Base-by-base conservation (phyloP, 1,139 yeast genomes). In the Diutina pseudorugosa region DNA sequence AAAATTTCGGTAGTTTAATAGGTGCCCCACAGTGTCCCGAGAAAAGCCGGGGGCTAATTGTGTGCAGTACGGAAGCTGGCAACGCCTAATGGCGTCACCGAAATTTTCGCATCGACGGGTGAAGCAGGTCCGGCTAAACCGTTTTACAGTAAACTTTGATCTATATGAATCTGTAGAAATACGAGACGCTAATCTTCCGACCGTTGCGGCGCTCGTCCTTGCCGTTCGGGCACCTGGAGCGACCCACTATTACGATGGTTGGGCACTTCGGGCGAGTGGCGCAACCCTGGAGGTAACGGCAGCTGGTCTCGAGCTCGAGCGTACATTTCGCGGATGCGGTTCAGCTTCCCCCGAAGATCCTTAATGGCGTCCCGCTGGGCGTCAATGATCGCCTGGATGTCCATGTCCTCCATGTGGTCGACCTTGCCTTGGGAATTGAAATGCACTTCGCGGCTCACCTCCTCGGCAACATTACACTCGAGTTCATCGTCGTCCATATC, bases 311-410 rank as follows among this genome's bases (percentile, higher is more conserved):
- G 40, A 9, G 27, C 40, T 18, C 40, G 64, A 27, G 60, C 58
- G 58, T 61, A 76, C 27, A 70, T 68, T 30, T 67, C 66, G 56
- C 69, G 67, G 23, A 75, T 66, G 52, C 62, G 60, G 49, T 61
- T 62, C 56, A 76, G 76, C 58, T 76, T 76, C 36, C 59, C 59
- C 50, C 73, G 66, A 58, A 65, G 67, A 55, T 62, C 59, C 53
- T 65, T 66, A 41, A 75, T 71, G 4, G 79, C 80, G 41, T 65
- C 66, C 50, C 67, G 64, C 57, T 77, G 82, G 2, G 81, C 80
- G 44, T 64, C 63, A 11, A 76, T 68, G 44, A 74, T 70, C 52
- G 69, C 62, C 33, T 60, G 59, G n/a, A 76, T 71, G 55, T 75
- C 77, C 51, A 73, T 63, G 55, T 77, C 77, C 33, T 69, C 70